Base-by-base conservation (phyloP, 805 yeast genomes). In the Ascoidea rubescens region DNA sequence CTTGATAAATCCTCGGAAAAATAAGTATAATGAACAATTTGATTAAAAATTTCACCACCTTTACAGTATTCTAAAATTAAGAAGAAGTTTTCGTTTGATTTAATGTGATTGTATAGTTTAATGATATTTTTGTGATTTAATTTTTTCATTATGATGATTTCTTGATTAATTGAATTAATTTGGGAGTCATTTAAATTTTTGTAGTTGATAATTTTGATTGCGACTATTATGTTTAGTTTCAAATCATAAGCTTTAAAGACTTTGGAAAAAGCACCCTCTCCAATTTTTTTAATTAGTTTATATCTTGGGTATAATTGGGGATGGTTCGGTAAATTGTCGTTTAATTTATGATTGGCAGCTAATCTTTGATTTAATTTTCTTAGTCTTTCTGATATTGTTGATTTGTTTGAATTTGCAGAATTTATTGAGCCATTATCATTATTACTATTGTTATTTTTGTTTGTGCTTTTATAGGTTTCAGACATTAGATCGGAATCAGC, bases 221-320 rank as follows among this genome's bases (percentile, higher is more conserved):
- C 96, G 14, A 87, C 82, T 5, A 59, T 54, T 49, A 74, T 64
- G 37, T 67, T 64, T 5, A 71, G 62, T 8, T 58, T 57, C 3
- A 67, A 57, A 58, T 82, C 82, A 14, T 70, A 62, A 0, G 95
- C 95, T 62, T 77, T 80, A 69, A 80, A 87, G 4, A 91, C 98
- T 10, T 78, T 74, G 2, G 96, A 87, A 63, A 91, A 90, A 0
- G 97, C 97, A 6, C 98, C 98, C 62, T 84, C 90, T 0, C 93
- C 91, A 16, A 84, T 68, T 54, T 67, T 65, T 46, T 68, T 72
- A 46, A 66, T 50, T 28, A 70, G 55, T 43, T 59, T 60, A 54
- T 70, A 70, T 3, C 57, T 51, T 7, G 45, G 46, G n/a, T 59
- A 61, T 32, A 65, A 48, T 2, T 65, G 67, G 1, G 62, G 60